Evolutionary conservation across 2,329 filamentous ascomycete genomes (phyloP).

Genomic region (Didymella segeticola): DNA sequence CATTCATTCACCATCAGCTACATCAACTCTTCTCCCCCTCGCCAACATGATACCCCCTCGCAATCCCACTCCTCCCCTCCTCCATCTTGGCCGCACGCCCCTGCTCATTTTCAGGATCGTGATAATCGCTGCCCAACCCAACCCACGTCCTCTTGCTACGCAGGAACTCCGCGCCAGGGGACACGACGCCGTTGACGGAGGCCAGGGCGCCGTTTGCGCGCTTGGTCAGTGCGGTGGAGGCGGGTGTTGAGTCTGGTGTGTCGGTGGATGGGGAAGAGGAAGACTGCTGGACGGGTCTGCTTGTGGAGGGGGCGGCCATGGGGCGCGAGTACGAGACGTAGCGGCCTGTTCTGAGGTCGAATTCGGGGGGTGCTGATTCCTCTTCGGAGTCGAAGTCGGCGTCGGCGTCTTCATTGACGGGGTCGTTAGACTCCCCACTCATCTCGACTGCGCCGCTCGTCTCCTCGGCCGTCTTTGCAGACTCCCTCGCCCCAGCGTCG

Average conservation of each 20-base stretch:
- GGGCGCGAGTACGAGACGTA: conserved; percentile 81
- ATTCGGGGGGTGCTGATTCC: conserved; percentile 78
- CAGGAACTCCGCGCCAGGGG: conserved; percentile 88
- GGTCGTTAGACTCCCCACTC: no score
- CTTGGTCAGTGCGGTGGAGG: conserved; percentile 66
- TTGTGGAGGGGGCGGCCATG: conserved; percentile 55
- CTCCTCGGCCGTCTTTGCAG: neutral
- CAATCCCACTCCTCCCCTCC: conserved; percentile 85
- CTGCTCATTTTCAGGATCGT: conserved; percentile 58
- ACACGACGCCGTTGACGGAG: conserved; percentile 83
- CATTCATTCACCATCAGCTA: no score
- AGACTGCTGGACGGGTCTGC: conserved; percentile 27
- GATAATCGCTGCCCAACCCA: conserved; percentile 87
- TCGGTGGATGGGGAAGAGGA: neutral
- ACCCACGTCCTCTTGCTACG: conserved; percentile 86
- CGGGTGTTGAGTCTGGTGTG: conserved; percentile 13
- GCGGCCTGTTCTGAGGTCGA: conserved; percentile 86
- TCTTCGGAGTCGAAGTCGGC: conserved; percentile 72
- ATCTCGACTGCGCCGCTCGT: conserved; percentile 16
- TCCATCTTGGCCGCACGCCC: conserved; percentile 74
- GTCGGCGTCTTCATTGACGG: conserved; percentile 23
- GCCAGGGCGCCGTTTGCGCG: conserved; percentile 74
- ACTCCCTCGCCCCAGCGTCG: conserved; percentile 1
- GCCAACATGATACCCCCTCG: conserved; percentile 84
- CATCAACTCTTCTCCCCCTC: conserved; percentile 47